Evolutionary conservation across 2,329 filamentous ascomycete genomes (phyloP).

Genomic region (Rhynchosporium graminicola): DNA sequence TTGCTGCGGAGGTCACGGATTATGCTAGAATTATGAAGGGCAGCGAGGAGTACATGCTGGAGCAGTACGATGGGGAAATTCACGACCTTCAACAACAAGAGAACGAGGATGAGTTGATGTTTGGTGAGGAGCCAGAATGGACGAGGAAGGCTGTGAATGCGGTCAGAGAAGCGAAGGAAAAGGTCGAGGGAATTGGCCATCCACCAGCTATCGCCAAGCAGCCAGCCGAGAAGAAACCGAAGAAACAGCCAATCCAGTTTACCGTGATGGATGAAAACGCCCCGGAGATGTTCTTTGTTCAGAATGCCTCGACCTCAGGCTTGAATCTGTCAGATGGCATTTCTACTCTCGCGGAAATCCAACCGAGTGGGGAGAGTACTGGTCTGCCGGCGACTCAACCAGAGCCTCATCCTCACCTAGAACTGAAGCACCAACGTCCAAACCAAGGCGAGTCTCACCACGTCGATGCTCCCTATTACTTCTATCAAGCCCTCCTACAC

Average conservation of each 20-base stretch:
- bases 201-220: slow-evolving; percentile 56
- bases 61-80: slow-evolving; percentile 80
- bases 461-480: slow-evolving; percentile 57
- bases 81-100: slow-evolving; percentile 73
- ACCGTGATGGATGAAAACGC: slow-evolving; percentile 48
- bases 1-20: slow-evolving; percentile 89
- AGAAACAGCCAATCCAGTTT: slow-evolving; percentile 51
- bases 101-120: slow-evolving; percentile 86
- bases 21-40: slow-evolving; percentile 96
- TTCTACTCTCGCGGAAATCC: slow-evolving; percentile 11
- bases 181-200: slow-evolving; percentile 66
- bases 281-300: slow-evolving; percentile 53
- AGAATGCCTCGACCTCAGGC: slow-evolving; percentile 49
- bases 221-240: slow-evolving; percentile 49
- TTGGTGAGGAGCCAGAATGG: slow-evolving; percentile 92
- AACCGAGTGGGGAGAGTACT: slow-evolving; percentile 3
- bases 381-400: not conserved
- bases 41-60: slow-evolving; percentile 80
- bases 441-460: slow-evolving; percentile 31
- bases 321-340: slow-evolving; percentile 40
- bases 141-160: slow-evolving; percentile 78
- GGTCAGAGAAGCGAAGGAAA: slow-evolving; percentile 76
- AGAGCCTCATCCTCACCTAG: slow-evolving; percentile 11
- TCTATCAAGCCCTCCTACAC: slow-evolving; percentile 71
- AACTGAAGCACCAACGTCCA: slow-evolving; percentile 18